Percentiles rank a stretch among this genome's conserved stretches.
Evolutionary conservation across 2,329 filamentous ascomycete species (phyloP).

Genomic region (Paramyrothecium roridum): DNA sequence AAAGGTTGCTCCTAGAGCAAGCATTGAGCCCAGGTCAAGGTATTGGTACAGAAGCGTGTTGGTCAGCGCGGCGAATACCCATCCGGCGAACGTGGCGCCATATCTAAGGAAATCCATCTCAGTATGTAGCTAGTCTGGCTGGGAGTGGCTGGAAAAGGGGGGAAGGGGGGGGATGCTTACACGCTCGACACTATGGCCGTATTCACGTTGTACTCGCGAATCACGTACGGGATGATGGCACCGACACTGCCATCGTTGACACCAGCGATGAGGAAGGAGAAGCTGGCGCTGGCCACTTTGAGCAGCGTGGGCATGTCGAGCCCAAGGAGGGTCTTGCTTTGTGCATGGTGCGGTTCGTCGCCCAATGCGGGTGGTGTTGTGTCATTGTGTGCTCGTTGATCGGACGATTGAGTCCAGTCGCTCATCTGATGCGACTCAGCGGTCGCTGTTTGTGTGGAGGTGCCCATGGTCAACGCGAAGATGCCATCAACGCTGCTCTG

Average conservation of each 20-base stretch:
- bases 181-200: constrained; percentile 50
- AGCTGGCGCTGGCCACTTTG: constrained; percentile 53
- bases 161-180: no score
- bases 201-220: constrained; percentile 51
- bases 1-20: constrained; percentile 52
- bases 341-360: no score
- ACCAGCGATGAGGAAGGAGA: constrained; percentile 64
- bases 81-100: constrained; percentile 55
- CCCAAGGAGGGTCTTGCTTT: no score
- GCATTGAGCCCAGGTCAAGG: constrained; percentile 53
- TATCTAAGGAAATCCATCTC: constrained; percentile 36
- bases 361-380: no score
- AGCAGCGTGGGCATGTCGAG: no score
- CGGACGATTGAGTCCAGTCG: no score
- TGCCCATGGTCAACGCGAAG: no score
- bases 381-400: no score
- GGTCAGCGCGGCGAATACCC: constrained; percentile 55
- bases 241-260: constrained; percentile 64
- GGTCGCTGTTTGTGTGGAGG: no score
- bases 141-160: neutral
- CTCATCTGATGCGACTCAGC: no score
- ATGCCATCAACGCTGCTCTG: no score
- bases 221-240: constrained; percentile 59
- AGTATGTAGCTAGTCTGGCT: neutral
- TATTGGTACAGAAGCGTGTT: constrained; percentile 51